A percentile compares a stretch with the other conserved stretches of the same genome.
phyloP scores from a whole-genome alignment of 139 green algal species.

The Desmodesmus armatus region DNA sequence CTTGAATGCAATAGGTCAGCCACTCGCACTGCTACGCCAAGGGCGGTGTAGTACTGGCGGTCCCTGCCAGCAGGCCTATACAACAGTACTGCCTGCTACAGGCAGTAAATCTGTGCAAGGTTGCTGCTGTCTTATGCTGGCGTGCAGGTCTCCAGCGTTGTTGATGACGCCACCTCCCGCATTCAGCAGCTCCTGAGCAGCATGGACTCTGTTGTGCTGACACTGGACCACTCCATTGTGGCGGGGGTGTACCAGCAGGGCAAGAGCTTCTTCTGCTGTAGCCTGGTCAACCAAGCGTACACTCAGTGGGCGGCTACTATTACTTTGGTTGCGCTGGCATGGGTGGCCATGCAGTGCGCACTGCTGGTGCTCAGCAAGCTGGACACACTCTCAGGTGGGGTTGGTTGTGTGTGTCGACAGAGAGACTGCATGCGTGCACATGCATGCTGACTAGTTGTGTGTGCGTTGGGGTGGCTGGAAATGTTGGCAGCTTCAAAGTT shows the following conservation, averaged over 20 bases:
- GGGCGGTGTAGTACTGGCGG: too few relatives aligned
- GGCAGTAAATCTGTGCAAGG: too few relatives aligned
- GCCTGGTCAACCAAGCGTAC: slow-evolving; percentile 13
- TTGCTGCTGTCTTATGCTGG: neutral
- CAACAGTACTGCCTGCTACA: neutral
- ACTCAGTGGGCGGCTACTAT: slow-evolving; percentile 21
- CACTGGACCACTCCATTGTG: slow-evolving; percentile 9
- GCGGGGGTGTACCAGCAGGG: neutral
- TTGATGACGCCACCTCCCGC: neutral
- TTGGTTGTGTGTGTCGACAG: neutral
- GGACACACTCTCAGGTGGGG: slow-evolving; percentile 34
- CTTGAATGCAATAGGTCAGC: too few relatives aligned
- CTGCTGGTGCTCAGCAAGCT: slow-evolving; percentile 23
- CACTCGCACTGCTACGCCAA: too few relatives aligned
- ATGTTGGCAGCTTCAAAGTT: neutral
- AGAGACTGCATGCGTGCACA: too few relatives aligned
- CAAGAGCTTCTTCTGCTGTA: slow-evolving; percentile 35
- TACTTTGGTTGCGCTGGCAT: neutral
- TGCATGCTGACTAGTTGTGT: too few relatives aligned
- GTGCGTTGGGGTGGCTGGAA: neutral
- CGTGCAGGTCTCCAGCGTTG: neutral
- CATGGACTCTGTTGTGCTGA: too few relatives aligned
- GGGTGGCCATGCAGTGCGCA: slow-evolving; percentile 6
- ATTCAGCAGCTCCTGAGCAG: too few relatives aligned
- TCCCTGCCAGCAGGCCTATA: too few relatives aligned